These are phyloP conservation scores for Syzygium oleosum DNA, from an alignment of 345 rosid genomes.

Conservation along the genomic window DNA sequence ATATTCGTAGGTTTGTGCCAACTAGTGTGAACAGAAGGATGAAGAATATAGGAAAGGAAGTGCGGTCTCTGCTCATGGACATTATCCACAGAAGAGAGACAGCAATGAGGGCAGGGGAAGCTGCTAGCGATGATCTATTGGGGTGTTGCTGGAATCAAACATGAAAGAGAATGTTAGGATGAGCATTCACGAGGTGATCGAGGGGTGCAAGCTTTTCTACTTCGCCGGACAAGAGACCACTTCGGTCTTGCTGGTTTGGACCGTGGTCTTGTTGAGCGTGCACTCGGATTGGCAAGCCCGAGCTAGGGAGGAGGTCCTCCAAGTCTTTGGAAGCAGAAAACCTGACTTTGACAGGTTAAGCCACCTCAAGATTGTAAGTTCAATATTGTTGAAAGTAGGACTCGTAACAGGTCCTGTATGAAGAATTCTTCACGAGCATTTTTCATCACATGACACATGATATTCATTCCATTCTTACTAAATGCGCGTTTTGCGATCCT, in stretches of 20 bases:
- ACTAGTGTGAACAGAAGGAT: constrained; percentile 34
- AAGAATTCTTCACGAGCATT: not conserved
- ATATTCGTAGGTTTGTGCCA: constrained; percentile 24
- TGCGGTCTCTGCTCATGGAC: constrained; percentile 21
- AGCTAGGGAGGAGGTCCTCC: constrained; percentile 42
- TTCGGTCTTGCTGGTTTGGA: constrained; percentile 42
- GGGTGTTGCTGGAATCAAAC: constrained; percentile 9
- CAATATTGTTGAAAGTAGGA: not conserved
- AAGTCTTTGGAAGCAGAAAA: constrained; percentile 19
- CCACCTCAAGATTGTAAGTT: constrained; percentile 17
- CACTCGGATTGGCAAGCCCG: constrained; percentile 52
- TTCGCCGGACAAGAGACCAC: constrained; percentile 65
- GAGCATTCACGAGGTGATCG: constrained; percentile 20
- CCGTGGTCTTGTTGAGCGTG: constrained; percentile 32
- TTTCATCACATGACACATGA: too few relatives aligned
- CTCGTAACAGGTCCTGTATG: too few relatives aligned
- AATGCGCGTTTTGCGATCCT: too few relatives aligned
- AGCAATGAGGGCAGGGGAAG: constrained; percentile 19
- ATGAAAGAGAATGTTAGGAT: not conserved
- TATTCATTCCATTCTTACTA: too few relatives aligned
- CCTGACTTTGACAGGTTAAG: constrained; percentile 30
- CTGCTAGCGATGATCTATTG: constrained; percentile 13
- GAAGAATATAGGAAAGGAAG: constrained; percentile 19
- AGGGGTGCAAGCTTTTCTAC: constrained; percentile 60
- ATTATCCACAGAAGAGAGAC: constrained; percentile 26